Percentiles rank a stretch among this genome's conserved stretches.
phyloP scores from a whole-genome alignment of 1,284 basidiomycete genomes.

The Vanrija sp. region DNA sequence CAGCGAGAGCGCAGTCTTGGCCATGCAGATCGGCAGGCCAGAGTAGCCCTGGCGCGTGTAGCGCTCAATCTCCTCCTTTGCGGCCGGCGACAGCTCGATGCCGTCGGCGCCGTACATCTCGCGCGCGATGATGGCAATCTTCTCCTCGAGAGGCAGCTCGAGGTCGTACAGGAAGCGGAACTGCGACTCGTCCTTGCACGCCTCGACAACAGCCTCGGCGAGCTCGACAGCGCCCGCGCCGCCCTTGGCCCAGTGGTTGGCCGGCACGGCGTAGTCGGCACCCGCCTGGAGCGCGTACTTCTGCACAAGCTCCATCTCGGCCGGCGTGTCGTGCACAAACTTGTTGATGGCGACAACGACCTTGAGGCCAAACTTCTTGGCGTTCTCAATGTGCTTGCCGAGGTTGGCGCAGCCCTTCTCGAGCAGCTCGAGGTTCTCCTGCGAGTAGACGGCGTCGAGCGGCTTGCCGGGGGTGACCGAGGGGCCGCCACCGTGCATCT shows the following conservation, averaged over 20 bases:
- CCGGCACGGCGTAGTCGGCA: constrained; percentile 91
- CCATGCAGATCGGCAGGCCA: constrained; percentile 77
- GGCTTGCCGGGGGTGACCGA: constrained; percentile 96
- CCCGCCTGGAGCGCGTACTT: constrained; percentile 76
- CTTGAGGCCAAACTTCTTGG: constrained; percentile 93
- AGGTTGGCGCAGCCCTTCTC: constrained; percentile 92
- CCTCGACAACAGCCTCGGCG: constrained; percentile 78
- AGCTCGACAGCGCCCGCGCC: constrained; percentile 81
- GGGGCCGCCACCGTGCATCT: constrained; percentile 99
- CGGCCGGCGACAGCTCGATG: constrained; percentile 76
- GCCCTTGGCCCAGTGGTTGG: constrained; percentile 95
- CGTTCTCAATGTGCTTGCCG: constrained; percentile 90
- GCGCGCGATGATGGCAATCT: constrained; percentile 79
- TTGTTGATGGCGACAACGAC: constrained; percentile 94
- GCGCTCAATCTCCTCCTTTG: constrained; percentile 79
- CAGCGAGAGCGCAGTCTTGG: constrained; percentile 96
- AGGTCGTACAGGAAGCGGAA: constrained; percentile 92
- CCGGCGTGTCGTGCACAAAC: constrained; percentile 88
- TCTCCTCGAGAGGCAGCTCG: constrained; percentile 74
- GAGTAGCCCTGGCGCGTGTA: constrained; percentile 72
- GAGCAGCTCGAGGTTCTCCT: constrained; percentile 87
- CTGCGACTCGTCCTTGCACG: constrained; percentile 74
- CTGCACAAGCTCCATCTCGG: constrained; percentile 83
- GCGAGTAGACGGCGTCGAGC: constrained; percentile 86
- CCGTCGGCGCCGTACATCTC: constrained; percentile 92